Evolutionary conservation across 1,284 basidiomycete genomes (phyloP), one percentile per base, ranked within the genome.

Genomic region (Heliocybe sulcata): DNA sequence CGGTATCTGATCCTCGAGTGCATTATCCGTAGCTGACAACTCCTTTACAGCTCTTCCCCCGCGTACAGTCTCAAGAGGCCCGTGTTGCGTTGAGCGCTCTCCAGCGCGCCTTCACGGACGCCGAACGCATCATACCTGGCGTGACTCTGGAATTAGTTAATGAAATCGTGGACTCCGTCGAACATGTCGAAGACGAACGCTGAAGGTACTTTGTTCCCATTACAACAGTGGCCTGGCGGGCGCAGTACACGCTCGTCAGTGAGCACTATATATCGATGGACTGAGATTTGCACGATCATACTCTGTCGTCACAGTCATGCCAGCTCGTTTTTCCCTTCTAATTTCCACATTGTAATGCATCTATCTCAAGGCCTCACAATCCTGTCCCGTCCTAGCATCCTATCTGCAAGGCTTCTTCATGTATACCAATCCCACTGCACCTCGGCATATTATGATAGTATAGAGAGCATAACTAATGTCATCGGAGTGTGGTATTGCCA

Each of bases 81-180:
- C 82, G 91, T 56, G 77, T 89, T 26, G 88, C 90, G 11, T 79
- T 98, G 52, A 90, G 87, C 57, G 81, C 87, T 50, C 76, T 97
- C 12, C 90, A 94, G 64, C 79, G 88, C 50, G 94, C 94, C 2
- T 95, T 97, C 65, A 90, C 91, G 45, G 91, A 94, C 25, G 93
- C 94, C 2, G 94, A 98, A 72, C 78, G 88, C 56, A 87, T 92
- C 58, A 92, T 92, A 61, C 90, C 90, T 31, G 90, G 90, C 20
- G 83, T 92, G 42, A 87, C 89, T 20, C 70, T 88, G 72, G 90
- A 91, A 65, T 75, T 92, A 47, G 84, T 92, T 55, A 90, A 90
- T 67, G 89, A 92, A 71, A 90, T 92, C 58, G 90, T 92, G 22
- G 90, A 92, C 66, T 91, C 90, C n/a, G 89, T 92, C n/a, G 90